Percentiles rank a stretch among this genome's conserved stretches.
Conservation (phyloP, 2,329 filamentous ascomycete genomes). For the Zasmidium citrigriseum region DNA sequence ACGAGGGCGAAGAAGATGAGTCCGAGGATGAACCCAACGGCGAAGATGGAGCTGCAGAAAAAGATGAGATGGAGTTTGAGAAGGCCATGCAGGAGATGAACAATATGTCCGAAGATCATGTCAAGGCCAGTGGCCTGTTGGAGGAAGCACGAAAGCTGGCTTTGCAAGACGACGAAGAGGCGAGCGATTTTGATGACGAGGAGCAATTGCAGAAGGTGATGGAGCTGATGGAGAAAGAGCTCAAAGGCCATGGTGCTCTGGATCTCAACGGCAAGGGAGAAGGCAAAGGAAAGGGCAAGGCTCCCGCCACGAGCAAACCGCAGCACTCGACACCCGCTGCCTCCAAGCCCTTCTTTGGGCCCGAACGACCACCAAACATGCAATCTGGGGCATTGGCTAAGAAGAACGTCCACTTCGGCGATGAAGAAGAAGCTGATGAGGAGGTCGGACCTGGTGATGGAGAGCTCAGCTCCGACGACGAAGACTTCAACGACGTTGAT, state of each 20-base stretch:
- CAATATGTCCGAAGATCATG: conserved; percentile 58
- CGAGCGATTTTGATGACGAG: conserved; percentile 50
- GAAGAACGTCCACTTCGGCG: conserved; percentile 31
- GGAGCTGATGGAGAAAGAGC: conserved; percentile 70
- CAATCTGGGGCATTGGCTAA: conserved; percentile 7
- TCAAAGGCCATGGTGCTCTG: conserved; percentile 68
- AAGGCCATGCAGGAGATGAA: conserved; percentile 92
- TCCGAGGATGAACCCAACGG: conserved; percentile 68
- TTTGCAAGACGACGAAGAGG: conserved; percentile 44
- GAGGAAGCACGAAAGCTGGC: conserved; percentile 39
- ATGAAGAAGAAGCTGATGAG: conserved; percentile 33
- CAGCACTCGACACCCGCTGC: conserved; percentile 15
- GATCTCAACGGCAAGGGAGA: conserved; percentile 39
- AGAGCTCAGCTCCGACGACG: conserved; percentile 44
- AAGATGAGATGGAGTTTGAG: conserved; percentile 82
- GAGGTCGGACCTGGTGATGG: conserved; percentile 44
- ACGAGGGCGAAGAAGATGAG: conserved; percentile 44
- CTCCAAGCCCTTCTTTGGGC: conserved; percentile 30
- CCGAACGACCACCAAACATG: conserved; percentile 31
- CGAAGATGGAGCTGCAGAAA: conserved; percentile 55
- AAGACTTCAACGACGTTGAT: conserved; percentile 71
- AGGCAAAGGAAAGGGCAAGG: conserved; percentile 35
- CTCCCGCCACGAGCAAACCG: neutral
- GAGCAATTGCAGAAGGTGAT: conserved; percentile 67
- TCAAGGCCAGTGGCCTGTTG: conserved; percentile 35